These are phyloP conservation scores for Dichotomopilus funicola DNA, from an alignment of 2,329 filamentous ascomycete genomes.

Conservation along the genomic window DNA sequence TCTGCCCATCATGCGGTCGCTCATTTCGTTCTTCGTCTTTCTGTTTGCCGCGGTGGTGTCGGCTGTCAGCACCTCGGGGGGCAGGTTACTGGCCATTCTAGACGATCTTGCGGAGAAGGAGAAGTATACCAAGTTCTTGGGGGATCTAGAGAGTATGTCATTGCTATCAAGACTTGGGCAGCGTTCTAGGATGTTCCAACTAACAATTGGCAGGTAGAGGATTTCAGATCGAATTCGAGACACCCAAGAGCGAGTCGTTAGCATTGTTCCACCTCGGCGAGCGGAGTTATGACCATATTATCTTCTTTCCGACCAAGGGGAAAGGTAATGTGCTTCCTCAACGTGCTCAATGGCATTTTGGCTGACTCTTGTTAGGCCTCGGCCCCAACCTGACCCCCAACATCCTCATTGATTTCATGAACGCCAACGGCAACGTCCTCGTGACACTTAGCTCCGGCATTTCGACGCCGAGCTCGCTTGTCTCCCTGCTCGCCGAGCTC, in stretches of 20 bases:
- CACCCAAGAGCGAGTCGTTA: slow-evolving; percentile 72
- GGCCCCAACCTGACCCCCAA: slow-evolving; percentile 84
- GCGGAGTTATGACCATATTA: slow-evolving; percentile 81
- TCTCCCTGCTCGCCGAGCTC: slow-evolving; percentile 75
- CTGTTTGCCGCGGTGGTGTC: slow-evolving; percentile 60
- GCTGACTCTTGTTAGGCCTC: slow-evolving; percentile 50
- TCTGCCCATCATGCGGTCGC: slow-evolving; percentile 56
- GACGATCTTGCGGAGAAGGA: slow-evolving; percentile 77
- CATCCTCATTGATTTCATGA: slow-evolving; percentile 82
- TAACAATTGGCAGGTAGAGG: slow-evolving; percentile 59
- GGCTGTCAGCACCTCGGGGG: slow-evolving; percentile 72
- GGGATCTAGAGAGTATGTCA: slow-evolving; percentile 59
- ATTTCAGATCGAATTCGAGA: slow-evolving; percentile 73
- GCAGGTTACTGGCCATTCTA: slow-evolving; percentile 75
- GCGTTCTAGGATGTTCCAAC: background rate
- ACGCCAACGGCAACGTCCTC: slow-evolving; percentile 85
- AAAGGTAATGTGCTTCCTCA: slow-evolving; percentile 57
- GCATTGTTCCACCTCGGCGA: slow-evolving; percentile 80
- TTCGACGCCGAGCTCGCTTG: slow-evolving; percentile 64
- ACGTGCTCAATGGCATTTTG: background rate
- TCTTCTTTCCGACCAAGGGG: slow-evolving; percentile 81
- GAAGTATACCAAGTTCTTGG: slow-evolving; percentile 75
- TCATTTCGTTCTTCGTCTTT: slow-evolving; percentile 63
- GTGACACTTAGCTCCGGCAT: slow-evolving; percentile 70
- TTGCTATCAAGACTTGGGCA: background rate